phyloP scores from a whole-genome alignment of 805 yeast genomes.

The Candida lessepsii region DNA sequence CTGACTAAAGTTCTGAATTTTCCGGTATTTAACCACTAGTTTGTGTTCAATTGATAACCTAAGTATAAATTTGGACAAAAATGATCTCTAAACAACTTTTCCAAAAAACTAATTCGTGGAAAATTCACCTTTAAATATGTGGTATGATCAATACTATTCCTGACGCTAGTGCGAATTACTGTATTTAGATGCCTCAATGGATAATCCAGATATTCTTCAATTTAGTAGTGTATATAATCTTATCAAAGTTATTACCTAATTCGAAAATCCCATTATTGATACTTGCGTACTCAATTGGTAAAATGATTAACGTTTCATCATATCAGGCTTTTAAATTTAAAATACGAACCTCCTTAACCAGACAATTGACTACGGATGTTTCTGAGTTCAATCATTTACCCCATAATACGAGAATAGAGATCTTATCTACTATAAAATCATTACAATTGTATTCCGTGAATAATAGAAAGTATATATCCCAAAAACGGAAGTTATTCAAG shows the following conservation, averaged over 20 bases:
- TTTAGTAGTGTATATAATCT: slow-evolving; percentile 2
- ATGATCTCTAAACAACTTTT: no score
- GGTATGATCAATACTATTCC: no score
- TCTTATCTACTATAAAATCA: slow-evolving; percentile 46
- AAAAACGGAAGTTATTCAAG: slow-evolving; percentile 43
- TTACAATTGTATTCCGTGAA: slow-evolving; percentile 43
- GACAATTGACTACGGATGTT: background rate
- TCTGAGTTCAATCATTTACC: slow-evolving; percentile 14
- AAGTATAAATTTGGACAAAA: no score
- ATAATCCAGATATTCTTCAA: slow-evolving; percentile 1
- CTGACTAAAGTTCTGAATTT: no score
- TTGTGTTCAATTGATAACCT: no score
- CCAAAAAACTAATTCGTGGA: no score
- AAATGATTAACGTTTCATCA: slow-evolving; percentile 3
- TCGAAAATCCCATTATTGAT: slow-evolving; percentile 8
- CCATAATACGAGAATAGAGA: slow-evolving; percentile 24
- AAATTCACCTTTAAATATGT: no score
- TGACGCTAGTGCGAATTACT: slow-evolving; percentile 1
- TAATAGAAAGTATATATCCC: slow-evolving; percentile 44
- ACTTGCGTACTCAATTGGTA: slow-evolving; percentile 4
- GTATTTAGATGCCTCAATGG: slow-evolving; percentile 1
- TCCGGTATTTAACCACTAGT: no score
- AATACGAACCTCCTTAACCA: background rate
- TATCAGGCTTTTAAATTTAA: background rate
- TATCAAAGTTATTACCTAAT: slow-evolving; percentile 1